Evolutionary conservation across 2,329 filamentous ascomycete genomes (phyloP), one percentile per base, ranked within the genome.

Genomic region (Didymellaceae sp.): DNA sequence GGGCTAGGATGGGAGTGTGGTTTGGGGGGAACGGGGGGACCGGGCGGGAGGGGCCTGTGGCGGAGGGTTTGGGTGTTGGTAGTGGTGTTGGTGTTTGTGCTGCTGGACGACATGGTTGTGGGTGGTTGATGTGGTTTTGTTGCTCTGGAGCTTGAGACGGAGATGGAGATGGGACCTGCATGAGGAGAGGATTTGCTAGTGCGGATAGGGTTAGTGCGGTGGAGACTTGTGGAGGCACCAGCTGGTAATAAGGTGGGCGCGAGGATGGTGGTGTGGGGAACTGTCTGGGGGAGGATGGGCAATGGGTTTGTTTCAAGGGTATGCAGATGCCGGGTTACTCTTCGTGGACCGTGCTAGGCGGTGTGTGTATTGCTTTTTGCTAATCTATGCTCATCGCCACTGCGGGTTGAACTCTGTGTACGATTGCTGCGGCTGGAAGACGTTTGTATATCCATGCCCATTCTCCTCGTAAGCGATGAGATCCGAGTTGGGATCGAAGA

Each of bases 401-500:
- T 14, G 26, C 5, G 26, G 26, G 26, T 30, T 30, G 22, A 34
- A 48, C 10, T 32, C 22, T 5, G 33, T n/a, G 10, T 39, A 44
- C 9, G 34, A 25, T n/a, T 66, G 62, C 6, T 50, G 55, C 1
- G 65, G 63, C 30, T 71, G 59, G 33, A 71, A 62, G 3, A 66
- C 45, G 32, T 49, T 26, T 10, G 68, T 65, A 11, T 63, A 65
- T 5, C 70, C 26, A 13, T 9, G 6, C 6, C 26, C 67, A 34
- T 70, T 63, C 18, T 68, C 62, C 4, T 68, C 70, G 26, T 70
- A 66, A 9, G 68, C 63, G 32, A 70, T 20, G 1, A 68, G 58
- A 38, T 69, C 62, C 0, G 62, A 58, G 14, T 68, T 68, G n/a
- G 68, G 50, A 25, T 72, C 67, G 21, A 70, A 68, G 10, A 63